These are phyloP conservation scores for Rhizomucor pusillus DNA, from an alignment of 371 early-diverging fungal species.

Conservation along the genomic window DNA sequence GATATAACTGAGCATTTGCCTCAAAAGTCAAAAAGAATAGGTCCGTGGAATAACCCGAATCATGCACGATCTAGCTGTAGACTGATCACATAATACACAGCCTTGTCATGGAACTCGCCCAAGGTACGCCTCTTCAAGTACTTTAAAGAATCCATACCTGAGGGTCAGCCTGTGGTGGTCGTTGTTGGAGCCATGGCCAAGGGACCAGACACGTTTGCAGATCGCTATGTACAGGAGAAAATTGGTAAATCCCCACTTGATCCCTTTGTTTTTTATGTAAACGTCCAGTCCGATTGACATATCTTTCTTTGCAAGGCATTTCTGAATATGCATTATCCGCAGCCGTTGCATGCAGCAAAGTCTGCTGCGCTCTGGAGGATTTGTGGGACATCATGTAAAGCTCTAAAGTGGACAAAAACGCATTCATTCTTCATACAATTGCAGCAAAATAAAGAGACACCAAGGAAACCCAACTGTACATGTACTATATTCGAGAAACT, in stretches of 20 bases:
- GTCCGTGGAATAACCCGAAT: slow-evolving; percentile 24
- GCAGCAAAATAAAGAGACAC: background rate
- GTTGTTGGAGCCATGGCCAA: slow-evolving; percentile 97
- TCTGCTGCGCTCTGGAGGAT: slow-evolving; percentile 84
- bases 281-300: background rate
- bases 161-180: slow-evolving; percentile 77
- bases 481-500: too few relatives aligned
- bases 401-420: background rate
- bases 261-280: background rate
- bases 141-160: slow-evolving; percentile 62
- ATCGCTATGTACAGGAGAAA: slow-evolving; percentile 86
- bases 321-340: slow-evolving; percentile 87
- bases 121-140: slow-evolving; percentile 76
- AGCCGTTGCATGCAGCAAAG: slow-evolving; percentile 88
- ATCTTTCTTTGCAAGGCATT: slow-evolving; percentile 57
- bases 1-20: slow-evolving; percentile 91
- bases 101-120: slow-evolving; percentile 89
- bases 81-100: slow-evolving; percentile 26
- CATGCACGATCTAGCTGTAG: background rate
- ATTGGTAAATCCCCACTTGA: slow-evolving; percentile 46
- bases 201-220: slow-evolving; percentile 92
- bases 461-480: too few relatives aligned
- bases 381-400: slow-evolving; percentile 76
- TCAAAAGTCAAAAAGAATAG: slow-evolving; percentile 74
- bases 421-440: background rate